Evolutionary conservation across 106 monocot genomes (phyloP), one percentile per base, ranked within the genome.

Genomic region (Allium cepa): DNA sequence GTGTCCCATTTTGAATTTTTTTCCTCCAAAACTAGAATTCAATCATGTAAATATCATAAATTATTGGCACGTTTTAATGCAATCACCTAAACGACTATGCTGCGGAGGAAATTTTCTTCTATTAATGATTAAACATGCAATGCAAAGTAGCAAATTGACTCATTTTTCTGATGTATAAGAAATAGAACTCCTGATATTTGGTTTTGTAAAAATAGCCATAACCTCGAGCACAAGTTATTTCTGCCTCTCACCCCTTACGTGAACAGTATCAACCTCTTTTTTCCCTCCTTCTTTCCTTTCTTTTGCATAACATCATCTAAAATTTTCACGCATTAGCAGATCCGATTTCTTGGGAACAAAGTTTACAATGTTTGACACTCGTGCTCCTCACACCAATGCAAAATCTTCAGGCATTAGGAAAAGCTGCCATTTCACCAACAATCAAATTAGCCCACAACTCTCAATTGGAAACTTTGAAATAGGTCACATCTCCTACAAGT

Each of bases 321-420:
- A 36, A 36, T 36, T 36, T 36, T 36, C 4, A 5, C 3, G 36
- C 36, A 36, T 36, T 36, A 36, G 75, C 83, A 97, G 96, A 66
- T 88, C 96, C 49, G 80, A 97, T 76, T 92, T 97, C 51, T 62
- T 91, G 10, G 96, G 92, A 46, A 89, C 88, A 15, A 92, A 86
- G 45, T 97, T 88, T 52, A 80, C 67, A 16, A 71, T 92, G 50
- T 92, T 84, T 15, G 96, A 92, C 63, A 80, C 83, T 59, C 71
- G 67, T 57, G 82, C 92, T 0, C 96, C 96, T 1, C 82, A 73
- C 66, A 64, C 46, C 27, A 88, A 87, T 60, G 85, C 95, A 7
- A 91, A 83, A 72, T 50, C 79, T 14, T 79, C 76, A 59, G 83
- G 62, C 75, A 56, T 73, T 47, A 59, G 79, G 18, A 49, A 49